A percentile compares a stretch with the other conserved stretches of the same genome.
phyloP scores from a whole-genome alignment of 2,329 filamentous ascomycete species.

The Apiospora saccharicola region DNA sequence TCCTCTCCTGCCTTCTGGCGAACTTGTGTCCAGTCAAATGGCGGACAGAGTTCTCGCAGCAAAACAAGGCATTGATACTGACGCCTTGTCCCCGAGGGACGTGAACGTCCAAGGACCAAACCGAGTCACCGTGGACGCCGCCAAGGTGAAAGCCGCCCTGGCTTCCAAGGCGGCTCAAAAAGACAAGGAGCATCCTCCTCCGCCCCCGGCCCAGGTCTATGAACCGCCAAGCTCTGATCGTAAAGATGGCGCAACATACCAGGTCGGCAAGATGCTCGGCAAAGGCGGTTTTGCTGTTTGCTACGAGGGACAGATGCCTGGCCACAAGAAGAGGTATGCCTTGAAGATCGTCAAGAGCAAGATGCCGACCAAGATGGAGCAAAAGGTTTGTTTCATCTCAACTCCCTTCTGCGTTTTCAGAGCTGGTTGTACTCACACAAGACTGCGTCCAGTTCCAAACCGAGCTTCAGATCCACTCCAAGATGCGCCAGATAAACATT shows the following conservation, averaged over 20 bases:
- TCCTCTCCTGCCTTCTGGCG: constrained; percentile 25
- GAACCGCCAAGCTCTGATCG: constrained; percentile 74
- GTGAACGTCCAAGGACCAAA: constrained; percentile 64
- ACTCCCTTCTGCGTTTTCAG: background rate
- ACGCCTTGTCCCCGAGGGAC: constrained; percentile 71
- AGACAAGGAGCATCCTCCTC: constrained; percentile 72
- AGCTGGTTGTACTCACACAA: background rate
- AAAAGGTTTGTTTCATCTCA: constrained; percentile 67
- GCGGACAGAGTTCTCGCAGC: constrained; percentile 55
- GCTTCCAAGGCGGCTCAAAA: constrained; percentile 48
- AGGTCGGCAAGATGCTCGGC: constrained; percentile 76
- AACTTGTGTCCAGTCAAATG: constrained; percentile 44
- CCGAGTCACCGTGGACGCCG: constrained; percentile 43
- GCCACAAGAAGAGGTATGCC: constrained; percentile 73
- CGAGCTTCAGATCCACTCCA: constrained; percentile 97
- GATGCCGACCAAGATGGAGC: constrained; percentile 84
- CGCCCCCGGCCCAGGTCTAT: constrained; percentile 65
- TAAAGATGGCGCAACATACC: constrained; percentile 74
- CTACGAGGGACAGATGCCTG: constrained; percentile 73
- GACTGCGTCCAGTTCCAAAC: constrained; percentile 65
- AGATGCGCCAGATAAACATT: constrained; percentile 94
- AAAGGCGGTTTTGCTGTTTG: constrained; percentile 87
- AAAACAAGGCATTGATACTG: constrained; percentile 62
- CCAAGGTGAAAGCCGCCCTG: constrained; percentile 59
- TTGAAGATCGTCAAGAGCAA: constrained; percentile 85